Base-by-base conservation (phyloP, 495 filamentous ascomycete genomes). In the Daldinia childiae region DNA sequence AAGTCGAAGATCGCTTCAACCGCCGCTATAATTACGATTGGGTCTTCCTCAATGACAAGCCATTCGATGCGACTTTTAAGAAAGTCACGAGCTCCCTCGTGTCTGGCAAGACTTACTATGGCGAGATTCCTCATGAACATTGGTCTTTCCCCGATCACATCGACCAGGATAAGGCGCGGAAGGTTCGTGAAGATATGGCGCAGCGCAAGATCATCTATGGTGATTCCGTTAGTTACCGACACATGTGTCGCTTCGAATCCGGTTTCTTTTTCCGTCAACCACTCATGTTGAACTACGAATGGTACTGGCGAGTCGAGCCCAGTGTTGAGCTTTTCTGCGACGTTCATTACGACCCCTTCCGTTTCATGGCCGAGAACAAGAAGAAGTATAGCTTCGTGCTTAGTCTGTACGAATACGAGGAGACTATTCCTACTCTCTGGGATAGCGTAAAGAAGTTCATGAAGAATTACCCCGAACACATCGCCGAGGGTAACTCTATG, bases 1-100 rank as follows among this genome's bases (percentile, higher is more conserved):
- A 95, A 70, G 89, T 99, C 36, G 95, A 99, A 81, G 95, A 99
- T 78, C 91, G 95, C 70, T 98, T 99, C 89, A 99, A 99, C 81
- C 87, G 89, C 71, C 90, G 93, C 57, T 98, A 91, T 80, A 90
- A 98, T 83, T 99, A 99, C 79, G 95, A 98, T 77, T 99, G 95
- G 95, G 96, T 99, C 29, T 99, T 99, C 83, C 80, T 99, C 69
- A 99, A 99, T 79, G 95, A 99, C 77, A 87, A 93, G 77, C 91
- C 93, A 1, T 99, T 99, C 74, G 92, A 97, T 73, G 90, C 92
- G 1, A 87, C 88, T 11, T 99, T 99, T 83, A 98, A 93, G 81
- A 94, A 92, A 75, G 87, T 99, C 62, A 99, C 95, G 15, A 89
- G 88, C 11, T 88, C 92, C 4, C 85, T 99, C 36, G 90, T 93